Evolutionary conservation across 371 early-diverging fungal species (phyloP), one percentile per base, ranked within the genome.

Genomic region (Phascolomyces articulosus): DNA sequence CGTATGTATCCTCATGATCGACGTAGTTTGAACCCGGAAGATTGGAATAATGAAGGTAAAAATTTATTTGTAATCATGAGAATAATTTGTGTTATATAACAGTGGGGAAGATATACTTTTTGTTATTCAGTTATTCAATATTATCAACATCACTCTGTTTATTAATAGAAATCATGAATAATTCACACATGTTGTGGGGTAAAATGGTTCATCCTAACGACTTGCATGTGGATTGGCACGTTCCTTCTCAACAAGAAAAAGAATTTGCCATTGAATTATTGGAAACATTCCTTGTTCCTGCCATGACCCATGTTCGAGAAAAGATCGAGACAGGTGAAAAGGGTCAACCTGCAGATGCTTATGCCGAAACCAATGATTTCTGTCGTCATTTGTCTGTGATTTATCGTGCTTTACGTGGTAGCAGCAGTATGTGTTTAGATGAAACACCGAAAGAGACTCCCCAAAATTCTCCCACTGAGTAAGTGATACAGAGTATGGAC

Each of bases 121-220:
- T 34, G 11, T 34, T 34, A 34, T 34, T n/a, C n/a, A n/a, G n/a
- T n/a, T n/a, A n/a, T n/a, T n/a, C n/a, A n/a, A n/a, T n/a, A n/a
- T n/a, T n/a, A n/a, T n/a, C n/a, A n/a, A n/a, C n/a, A n/a, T n/a
- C n/a, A n/a, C n/a, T n/a, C n/a, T n/a, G 9, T 44, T 47, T 47
- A 6, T n/a, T 40, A 13, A 4, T 70, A 79, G 84, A 80, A 55
- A 83, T 78, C 69, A 82, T 81, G 68, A 66, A 73, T 13, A 75
- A 83, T 28, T 87, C 88, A n/a, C 90, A 93, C 65, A 69, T 83
- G 66, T 69, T 87, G 13, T 96, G 96, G 96, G 95, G 95, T 3
- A 70, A 84, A 27, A 76, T 85, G 3, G 76, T 77, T 0, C 76
- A 87, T 58, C 80, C 87, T 2, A 72, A 83, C 1, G 69, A 83